phyloP scores from a whole-genome alignment of 2,329 filamentous ascomycete species.

The Ilyonectria mors-panacis region DNA sequence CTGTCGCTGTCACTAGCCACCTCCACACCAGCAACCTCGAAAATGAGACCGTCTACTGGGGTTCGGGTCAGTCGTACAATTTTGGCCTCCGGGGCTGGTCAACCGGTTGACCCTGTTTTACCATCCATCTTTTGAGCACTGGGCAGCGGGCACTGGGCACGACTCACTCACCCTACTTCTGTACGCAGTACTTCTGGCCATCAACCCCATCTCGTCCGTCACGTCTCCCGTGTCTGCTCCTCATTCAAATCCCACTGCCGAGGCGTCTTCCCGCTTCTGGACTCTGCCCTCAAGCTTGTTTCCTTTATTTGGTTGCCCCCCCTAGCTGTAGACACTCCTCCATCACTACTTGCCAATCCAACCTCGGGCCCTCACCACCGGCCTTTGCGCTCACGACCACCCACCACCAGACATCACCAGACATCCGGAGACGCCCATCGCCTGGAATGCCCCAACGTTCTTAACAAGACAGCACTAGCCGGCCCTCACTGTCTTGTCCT shows the following conservation, averaged over 20 bases:
- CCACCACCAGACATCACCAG: neutral
- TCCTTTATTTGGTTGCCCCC: constrained; percentile 24
- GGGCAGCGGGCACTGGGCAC: neutral
- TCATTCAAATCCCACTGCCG: constrained; percentile 36
- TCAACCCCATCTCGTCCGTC: constrained; percentile 44
- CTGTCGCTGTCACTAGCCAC: constrained; percentile 51
- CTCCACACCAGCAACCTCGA: constrained; percentile 50
- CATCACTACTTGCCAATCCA: constrained; percentile 7
- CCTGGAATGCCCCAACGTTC: constrained; percentile 18
- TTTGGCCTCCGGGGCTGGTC: constrained; percentile 44
- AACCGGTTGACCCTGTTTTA: constrained; percentile 38
- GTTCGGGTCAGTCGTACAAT: constrained; percentile 50
- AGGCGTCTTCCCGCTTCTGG: constrained; percentile 35
- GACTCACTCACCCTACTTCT: constrained; percentile 43
- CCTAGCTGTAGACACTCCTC: constrained; percentile 28
- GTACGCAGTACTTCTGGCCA: constrained; percentile 40
- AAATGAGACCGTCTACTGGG: constrained; percentile 49
- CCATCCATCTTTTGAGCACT: constrained; percentile 41
- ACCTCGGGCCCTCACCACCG: neutral
- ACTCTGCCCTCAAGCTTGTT: constrained; percentile 23
- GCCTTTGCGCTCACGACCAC: constrained; percentile 14
- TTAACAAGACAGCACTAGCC: neutral
- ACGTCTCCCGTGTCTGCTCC: constrained; percentile 36
- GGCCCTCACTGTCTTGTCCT: neutral
- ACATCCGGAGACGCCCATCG: constrained; percentile 13